A percentile compares a stretch with the other conserved stretches of the same genome.
Conservation (phyloP, 1,139 yeast species). For the Pichia sp. region DNA sequence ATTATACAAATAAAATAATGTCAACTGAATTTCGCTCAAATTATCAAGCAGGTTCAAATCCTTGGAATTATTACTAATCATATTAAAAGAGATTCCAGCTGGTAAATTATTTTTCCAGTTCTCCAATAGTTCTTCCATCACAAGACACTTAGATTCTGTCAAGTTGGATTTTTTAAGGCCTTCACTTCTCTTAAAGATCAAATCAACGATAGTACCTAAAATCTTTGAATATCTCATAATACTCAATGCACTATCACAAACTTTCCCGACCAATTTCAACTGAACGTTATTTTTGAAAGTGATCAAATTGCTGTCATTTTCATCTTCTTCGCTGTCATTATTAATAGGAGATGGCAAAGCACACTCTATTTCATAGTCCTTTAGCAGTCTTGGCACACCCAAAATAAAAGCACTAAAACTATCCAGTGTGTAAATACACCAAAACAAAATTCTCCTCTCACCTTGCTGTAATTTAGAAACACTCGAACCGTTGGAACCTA, state of each 20-base stretch:
- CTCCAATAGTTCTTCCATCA: slow-evolving; percentile 65
- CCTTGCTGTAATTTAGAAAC: slow-evolving; percentile 64
- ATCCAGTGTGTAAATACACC: slow-evolving; percentile 79
- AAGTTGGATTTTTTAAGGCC: slow-evolving; percentile 19
- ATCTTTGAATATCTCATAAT: slow-evolving; percentile 66
- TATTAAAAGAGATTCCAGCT: slow-evolving; percentile 48
- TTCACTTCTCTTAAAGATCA: slow-evolving; percentile 43
- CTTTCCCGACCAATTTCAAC: slow-evolving; percentile 61
- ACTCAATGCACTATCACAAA: slow-evolving; percentile 51
- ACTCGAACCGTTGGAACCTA: slow-evolving; percentile 47
- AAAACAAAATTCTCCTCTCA: slow-evolving; percentile 70
- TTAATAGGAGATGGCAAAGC: slow-evolving; percentile 52
- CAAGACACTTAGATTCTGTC: slow-evolving; percentile 30
- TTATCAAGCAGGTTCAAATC: slow-evolving; percentile 34
- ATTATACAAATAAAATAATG: slow-evolving; percentile 60
- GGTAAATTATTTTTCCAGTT: slow-evolving; percentile 75
- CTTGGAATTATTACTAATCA: slow-evolving; percentile 49
- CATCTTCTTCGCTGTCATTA: slow-evolving; percentile 21
- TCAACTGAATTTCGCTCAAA: slow-evolving; percentile 44
- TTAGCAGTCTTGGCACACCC: slow-evolving; percentile 75
- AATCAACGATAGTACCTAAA: slow-evolving; percentile 65
- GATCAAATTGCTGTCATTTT: slow-evolving; percentile 37
- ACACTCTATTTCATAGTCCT: slow-evolving; percentile 80
- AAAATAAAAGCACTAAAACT: slow-evolving; percentile 64
- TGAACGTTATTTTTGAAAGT: slow-evolving; percentile 45